These are phyloP conservation scores for Myxozyma monticola DNA, from an alignment of 805 yeast species.

Conservation along the genomic window DNA sequence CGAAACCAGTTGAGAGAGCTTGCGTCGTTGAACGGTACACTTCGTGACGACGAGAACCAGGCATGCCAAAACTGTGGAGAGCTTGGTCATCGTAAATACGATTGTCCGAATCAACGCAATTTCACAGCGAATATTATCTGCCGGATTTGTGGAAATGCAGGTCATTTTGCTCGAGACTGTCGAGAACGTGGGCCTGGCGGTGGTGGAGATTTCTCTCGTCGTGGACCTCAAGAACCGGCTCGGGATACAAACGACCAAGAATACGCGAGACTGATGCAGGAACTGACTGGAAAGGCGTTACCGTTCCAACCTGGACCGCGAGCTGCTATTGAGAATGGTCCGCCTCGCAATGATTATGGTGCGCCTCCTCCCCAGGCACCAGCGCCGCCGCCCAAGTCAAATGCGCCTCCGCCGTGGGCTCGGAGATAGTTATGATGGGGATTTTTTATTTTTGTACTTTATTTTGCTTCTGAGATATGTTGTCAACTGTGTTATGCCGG, in stretches of 20 bases:
- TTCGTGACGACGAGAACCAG: constrained; percentile 72
- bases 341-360: constrained; percentile 2
- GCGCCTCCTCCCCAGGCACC: constrained; percentile 12
- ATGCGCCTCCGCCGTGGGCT: constrained; percentile 29
- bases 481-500: too few relatives aligned
- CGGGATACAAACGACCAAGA: constrained; percentile 47
- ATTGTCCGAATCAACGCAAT: constrained; percentile 57
- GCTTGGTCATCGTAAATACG: constrained; percentile 61
- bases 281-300: constrained; percentile 35
- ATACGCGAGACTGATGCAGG: constrained; percentile 53
- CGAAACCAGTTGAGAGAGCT: constrained; percentile 87
- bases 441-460: too few relatives aligned
- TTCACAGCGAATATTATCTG: constrained; percentile 65
- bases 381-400: constrained; percentile 15
- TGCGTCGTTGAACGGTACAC: constrained; percentile 92
- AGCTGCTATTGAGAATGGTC: constrained; percentile 18
- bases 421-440: constrained; percentile 9
- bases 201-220: constrained; percentile 9
- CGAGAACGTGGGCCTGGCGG: constrained; percentile 40
- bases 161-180: constrained; percentile 91
- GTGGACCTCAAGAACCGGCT: neutral
- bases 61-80: constrained; percentile 67
- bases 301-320: neutral
- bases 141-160: constrained; percentile 73
- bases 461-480: too few relatives aligned